A percentile compares a stretch with the other conserved stretches of the same genome.
These are phyloP conservation scores for Shiraia sp. DNA, from an alignment of 2,329 filamentous ascomycete species.

Conservation along the genomic window DNA sequence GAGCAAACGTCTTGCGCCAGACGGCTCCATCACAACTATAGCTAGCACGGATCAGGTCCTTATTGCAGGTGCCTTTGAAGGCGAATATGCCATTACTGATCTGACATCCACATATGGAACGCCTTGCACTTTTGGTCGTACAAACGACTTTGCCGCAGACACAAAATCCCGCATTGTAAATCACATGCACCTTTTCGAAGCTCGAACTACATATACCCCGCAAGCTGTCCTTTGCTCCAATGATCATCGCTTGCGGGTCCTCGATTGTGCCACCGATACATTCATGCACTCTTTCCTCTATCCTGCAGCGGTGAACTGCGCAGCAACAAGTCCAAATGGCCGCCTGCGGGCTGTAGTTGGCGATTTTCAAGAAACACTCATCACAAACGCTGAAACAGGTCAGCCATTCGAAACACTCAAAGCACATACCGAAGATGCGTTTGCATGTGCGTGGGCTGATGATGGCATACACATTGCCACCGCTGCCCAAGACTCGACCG, in stretches of 20 bases:
- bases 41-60: constrained; percentile 54
- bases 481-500: constrained; percentile 72
- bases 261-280: constrained; percentile 61
- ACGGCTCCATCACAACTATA: constrained; percentile 57
- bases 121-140: constrained; percentile 49
- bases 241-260: constrained; percentile 57
- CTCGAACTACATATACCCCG: constrained; percentile 52
- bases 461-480: constrained; percentile 78
- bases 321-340: constrained; percentile 71
- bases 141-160: constrained; percentile 53
- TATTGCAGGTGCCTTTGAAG: constrained; percentile 60
- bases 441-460: constrained; percentile 79
- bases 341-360: constrained; percentile 74
- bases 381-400: constrained; percentile 71
- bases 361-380: constrained; percentile 66
- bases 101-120: constrained; percentile 43
- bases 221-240: constrained; percentile 62
- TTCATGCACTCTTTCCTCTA: constrained; percentile 62
- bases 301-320: constrained; percentile 70
- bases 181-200: constrained; percentile 58
- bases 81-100: constrained; percentile 59
- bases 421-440: constrained; percentile 72
- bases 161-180: constrained; percentile 61
- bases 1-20: constrained; percentile 41
- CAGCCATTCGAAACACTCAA: constrained; percentile 59